A percentile compares a stretch with the other conserved stretches of the same genome.
phyloP scores from a whole-genome alignment of 1,284 basidiomycete species.

The Kalmanozyma brasiliensis region DNA sequence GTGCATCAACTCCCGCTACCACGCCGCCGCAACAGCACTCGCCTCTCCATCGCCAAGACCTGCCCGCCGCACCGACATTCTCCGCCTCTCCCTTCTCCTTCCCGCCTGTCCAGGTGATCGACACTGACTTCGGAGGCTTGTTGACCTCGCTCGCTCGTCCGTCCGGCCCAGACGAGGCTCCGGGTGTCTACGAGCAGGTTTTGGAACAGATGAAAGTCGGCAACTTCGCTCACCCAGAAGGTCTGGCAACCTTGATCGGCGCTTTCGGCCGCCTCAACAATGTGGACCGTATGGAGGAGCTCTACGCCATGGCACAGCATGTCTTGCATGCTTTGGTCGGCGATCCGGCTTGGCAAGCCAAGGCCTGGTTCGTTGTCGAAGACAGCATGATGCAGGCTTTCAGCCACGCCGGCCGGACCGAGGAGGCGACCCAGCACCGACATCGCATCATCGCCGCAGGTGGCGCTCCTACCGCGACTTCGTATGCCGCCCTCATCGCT shows the following conservation, averaged over 20 bases:
- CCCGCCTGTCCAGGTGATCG: conserved; percentile 54
- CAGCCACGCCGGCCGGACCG: conserved; percentile 58
- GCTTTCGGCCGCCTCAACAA: conserved; percentile 70
- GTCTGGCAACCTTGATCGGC: conserved; percentile 53
- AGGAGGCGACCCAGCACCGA: conserved; percentile 55
- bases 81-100: conserved; percentile 18
- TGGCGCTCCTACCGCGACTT: conserved; percentile 52
- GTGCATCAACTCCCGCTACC: conserved; percentile 23
- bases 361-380: conserved; percentile 68
- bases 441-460: conserved; percentile 62
- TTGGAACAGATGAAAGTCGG: conserved; percentile 40
- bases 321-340: conserved; percentile 47
- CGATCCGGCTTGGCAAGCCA: conserved; percentile 65
- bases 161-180: conserved; percentile 21
- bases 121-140: conserved; percentile 50
- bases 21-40: conserved; percentile 30
- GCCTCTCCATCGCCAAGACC: conserved; percentile 39
- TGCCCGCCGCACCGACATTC: conserved; percentile 24
- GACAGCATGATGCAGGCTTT: conserved; percentile 63
- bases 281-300: conserved; percentile 71
- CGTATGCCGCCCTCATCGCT: conserved; percentile 65
- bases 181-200: conserved; percentile 34
- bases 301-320: conserved; percentile 70
- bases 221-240: conserved; percentile 53
- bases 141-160: conserved; percentile 21